Evolutionary conservation across 192 early-diverging fungal species (phyloP), one percentile per base, ranked within the genome.

Genomic region (Rhizophagus sp.): DNA sequence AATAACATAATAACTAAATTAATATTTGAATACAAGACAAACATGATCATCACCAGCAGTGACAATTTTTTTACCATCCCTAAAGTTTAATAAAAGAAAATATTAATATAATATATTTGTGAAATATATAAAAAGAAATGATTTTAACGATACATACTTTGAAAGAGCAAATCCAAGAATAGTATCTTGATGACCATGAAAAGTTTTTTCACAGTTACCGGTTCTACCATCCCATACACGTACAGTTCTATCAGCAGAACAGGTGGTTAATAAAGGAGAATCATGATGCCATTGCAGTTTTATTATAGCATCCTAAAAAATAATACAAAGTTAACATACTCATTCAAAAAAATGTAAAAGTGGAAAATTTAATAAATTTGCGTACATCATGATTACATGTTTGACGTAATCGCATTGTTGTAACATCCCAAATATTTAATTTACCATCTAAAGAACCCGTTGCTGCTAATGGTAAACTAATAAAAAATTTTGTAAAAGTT

Each of bases 401-500:
- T 17, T 92, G 87, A n/a, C 97, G 93, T 49, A 97, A 86, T 50
- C 92, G 91, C 87, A 94, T 88, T 1, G 91, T 91, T 71, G 89
- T 90, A n/a, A 95, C 85, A 78, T 99, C 98, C 96, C 97, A 98
- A 78, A 99, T 90, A 62, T 89, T 93, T 65, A 99, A 84, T 44
- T 89, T 90, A n/a, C 95, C 94, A 84, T 98, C 97, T 22, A 97
- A 89, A 0, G 94, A 95, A 3, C 91, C 95, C 5, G 95, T 95
- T 0, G 96, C 95, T 9, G 92, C 95, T 73, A 97, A 79, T 8
- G 93, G 89, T 87, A 82, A 81, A 57, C 30, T 49, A 49, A 24
- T 27, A 17, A 17, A 33, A 33, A 34, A 41, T 15, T 5, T 41
- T 41, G 7, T 41, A 41, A 39, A 34, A 36, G 24, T 13, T 4